Base-by-base conservation (phyloP, 345 rosid species). In the Isatis tinctoria region DNA sequence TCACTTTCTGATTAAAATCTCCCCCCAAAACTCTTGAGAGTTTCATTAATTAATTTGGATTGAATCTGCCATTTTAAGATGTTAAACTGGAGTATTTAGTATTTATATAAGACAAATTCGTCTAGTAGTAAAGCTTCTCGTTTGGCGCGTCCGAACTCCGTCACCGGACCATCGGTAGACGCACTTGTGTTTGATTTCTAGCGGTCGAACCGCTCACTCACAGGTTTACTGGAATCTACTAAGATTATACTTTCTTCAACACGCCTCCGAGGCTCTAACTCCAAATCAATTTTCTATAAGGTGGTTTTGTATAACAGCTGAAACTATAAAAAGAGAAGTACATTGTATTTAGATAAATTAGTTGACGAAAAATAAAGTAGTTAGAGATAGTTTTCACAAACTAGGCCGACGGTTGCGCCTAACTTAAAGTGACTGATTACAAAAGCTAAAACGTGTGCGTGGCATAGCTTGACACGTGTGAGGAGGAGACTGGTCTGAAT, bases 21-120 rank as follows among this genome's bases (percentile, higher is more conserved):
- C 51, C 14, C 3, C 0, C 8, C 28, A 7, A 68, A 67, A 66
- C 60, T 66, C 27, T 58, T 17, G 40, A 45, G 35, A 48, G 30
- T 30, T 24, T 24, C 51, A 62, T 63, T 69, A 41, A 62, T 63
- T 69, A 41, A 62, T 69, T 61, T 69, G 58, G 32, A 61, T 40
- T 60, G 69, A 64, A 41, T 22, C 41, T 48, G 49, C 30, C 32
- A 51, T 3, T 72, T 17, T 39, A 10, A 5, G 27, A 47, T 60
- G 69, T 22, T 75, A 10, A 64, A 60, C 68, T 61, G 24, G 22
- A 32, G 11, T 43, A 32, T 62, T 22, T 53, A 32, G 11, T 43
- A 32, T 62, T 22, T 53, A 45, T 24, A 17, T 16, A 57, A 56
- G 59, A 65, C 72, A 10, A 24, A 35, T 54, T 41, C 27, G 10